A percentile compares a stretch with the other conserved stretches of the same genome.
phyloP scores from a whole-genome alignment of 225 moss, liverwort and hornwort species.

The Takakia lepidozioides region DNA sequence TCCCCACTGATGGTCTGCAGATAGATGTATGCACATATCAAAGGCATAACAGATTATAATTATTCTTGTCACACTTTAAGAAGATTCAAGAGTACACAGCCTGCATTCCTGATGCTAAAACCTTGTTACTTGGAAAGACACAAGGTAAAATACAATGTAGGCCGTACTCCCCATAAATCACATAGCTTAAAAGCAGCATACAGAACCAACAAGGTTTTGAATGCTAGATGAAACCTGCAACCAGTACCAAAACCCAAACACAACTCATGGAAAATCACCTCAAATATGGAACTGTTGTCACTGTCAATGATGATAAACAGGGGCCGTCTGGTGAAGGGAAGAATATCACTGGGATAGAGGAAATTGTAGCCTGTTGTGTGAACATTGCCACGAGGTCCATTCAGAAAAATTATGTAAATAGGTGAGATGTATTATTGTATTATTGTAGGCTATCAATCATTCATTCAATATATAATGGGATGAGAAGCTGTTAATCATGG shows the following conservation, averaged over 20 bases:
- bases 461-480: too few species aligned
- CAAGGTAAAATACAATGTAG: too few species aligned
- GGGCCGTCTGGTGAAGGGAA: constrained; percentile 95
- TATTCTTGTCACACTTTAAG: not conserved
- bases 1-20: constrained; percentile 75
- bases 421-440: too few species aligned
- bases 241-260: not conserved
- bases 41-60: too few species aligned
- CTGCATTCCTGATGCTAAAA: not conserved
- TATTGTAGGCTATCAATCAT: too few species aligned
- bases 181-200: too few species aligned
- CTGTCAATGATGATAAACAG: constrained; percentile 89
- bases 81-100: not conserved
- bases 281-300: constrained; percentile 86
- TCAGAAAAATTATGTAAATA: too few species aligned
- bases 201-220: not conserved
- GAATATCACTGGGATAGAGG: constrained; percentile 86
- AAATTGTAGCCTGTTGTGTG: constrained; percentile 57
- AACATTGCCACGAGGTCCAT: not conserved
- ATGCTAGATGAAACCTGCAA: not conserved
- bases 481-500: too few species aligned
- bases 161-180: too few species aligned
- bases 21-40: too few species aligned
- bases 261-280: constrained; percentile 47
- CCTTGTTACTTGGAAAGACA: too few species aligned